Base-by-base conservation (phyloP, 2,329 filamentous ascomycete species). In the Chrysosporium queenslandicum region DNA sequence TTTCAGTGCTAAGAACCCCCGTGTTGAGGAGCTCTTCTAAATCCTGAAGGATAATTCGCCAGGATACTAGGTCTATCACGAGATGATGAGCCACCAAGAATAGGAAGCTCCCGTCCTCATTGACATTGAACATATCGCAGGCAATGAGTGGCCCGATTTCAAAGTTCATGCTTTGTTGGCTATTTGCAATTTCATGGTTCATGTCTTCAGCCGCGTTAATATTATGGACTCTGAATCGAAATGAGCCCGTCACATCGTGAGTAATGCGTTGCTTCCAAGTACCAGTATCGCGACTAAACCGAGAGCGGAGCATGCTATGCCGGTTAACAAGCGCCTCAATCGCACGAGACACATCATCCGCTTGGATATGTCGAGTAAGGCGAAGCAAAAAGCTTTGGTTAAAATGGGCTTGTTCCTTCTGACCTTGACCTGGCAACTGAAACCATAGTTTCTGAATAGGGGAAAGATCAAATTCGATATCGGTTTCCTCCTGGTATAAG, bases 11-110 rank as follows among this genome's bases (percentile, higher is more conserved):
- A 5, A 29, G 60, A 56, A 2, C 67, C 49, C 6, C 62, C 60
- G 2, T 64, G 62, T 66, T 56, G 16, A 70, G 56, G 12, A 56
- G 18, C n/a, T 56, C 53, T 32, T 60, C 57, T 14, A 60, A 25
- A 29, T 60, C 59, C 4, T 55, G 40, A 5, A 58, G 46, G 12
- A 60, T 59, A 20, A 60, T 55, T 1, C 55, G 50, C 59, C 59
- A 60, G 14, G 58, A 60, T 3, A 60, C 56, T n/a, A 60, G 50
- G 27, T 60, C 58, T 16, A 60, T 46, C 4, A 60, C 56, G 12
- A 60, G 42, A 34, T 60, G 58, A 41, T 60, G 58, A 16, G 50
- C 56, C 34, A 37, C 34, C 12, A 37, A 16, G 46, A 50, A 2
- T 55, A 49, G 12, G 55, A 56, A 30, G 9, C 36, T 49, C 4